Evolutionary conservation across 2,329 filamentous ascomycete genomes (phyloP).

Genomic region (Talaromyces sp.): DNA sequence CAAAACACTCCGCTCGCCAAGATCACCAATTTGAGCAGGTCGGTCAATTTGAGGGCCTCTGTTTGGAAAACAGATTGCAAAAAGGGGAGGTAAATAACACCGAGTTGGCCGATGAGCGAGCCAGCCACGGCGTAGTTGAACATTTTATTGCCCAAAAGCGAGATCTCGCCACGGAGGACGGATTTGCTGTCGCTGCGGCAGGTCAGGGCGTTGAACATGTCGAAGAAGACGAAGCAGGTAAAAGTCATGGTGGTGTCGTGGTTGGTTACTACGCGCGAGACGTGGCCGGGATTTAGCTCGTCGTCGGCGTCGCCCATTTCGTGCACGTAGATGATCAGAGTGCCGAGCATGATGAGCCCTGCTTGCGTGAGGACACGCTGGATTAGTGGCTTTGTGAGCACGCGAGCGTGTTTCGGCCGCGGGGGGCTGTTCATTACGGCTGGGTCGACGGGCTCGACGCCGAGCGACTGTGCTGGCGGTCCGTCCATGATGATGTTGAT

Average conservation of each 20-base stretch:
- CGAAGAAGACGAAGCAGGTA: slow-evolving; percentile 96
- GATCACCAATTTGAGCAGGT: slow-evolving; percentile 67
- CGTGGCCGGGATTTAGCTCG: slow-evolving; percentile 31
- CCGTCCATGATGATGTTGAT: slow-evolving; percentile 99
- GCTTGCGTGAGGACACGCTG: slow-evolving; percentile 83
- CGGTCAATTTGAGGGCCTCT: slow-evolving; percentile 69
- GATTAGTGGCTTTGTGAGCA: slow-evolving; percentile 80
- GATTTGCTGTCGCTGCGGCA: slow-evolving; percentile 91
- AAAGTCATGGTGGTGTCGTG: slow-evolving; percentile 99
- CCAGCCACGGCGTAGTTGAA: slow-evolving; percentile 95
- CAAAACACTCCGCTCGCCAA: slow-evolving; percentile 91
- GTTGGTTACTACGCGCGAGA: slow-evolving; percentile 67
- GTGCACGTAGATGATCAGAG: slow-evolving; percentile 81
- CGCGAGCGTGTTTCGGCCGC: slow-evolving; percentile 77
- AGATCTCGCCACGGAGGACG: slow-evolving; percentile 77
- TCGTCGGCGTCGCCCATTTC: slow-evolving; percentile 74
- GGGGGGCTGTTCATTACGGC: slow-evolving; percentile 91
- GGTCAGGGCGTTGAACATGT: slow-evolving; percentile 97
- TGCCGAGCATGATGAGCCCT: slow-evolving; percentile 85
- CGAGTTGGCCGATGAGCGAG: slow-evolving; percentile 76
- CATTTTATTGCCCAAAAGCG: slow-evolving; percentile 79
- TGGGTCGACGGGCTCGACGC: slow-evolving; percentile 90
- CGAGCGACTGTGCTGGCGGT: slow-evolving; percentile 91
- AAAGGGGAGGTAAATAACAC: slow-evolving; percentile 93
- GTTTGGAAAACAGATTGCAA: slow-evolving; percentile 95